Percentiles rank a stretch among this genome's conserved stretches.
phyloP scores from a whole-genome alignment of 2,329 filamentous ascomycete genomes.

The Cytospora chrysosperma region DNA sequence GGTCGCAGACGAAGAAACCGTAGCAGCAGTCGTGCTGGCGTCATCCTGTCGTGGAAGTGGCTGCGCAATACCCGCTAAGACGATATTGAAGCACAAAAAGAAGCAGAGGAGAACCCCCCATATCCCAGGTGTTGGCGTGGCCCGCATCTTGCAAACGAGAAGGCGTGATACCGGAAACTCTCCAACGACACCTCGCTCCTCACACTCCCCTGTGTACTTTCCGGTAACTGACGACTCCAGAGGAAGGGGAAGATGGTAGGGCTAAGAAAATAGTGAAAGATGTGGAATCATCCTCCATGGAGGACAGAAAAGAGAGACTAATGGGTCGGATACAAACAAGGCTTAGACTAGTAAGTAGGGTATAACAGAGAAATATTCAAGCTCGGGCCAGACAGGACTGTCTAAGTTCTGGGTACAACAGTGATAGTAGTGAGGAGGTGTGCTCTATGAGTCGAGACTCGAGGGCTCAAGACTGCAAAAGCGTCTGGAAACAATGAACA shows the following conservation, averaged over 20 bases:
- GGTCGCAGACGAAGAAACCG: background rate
- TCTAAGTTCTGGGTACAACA: background rate
- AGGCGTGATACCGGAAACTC: background rate
- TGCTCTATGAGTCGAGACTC: background rate
- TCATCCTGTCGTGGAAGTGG: constrained; percentile 20
- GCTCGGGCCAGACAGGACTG: constrained; percentile 6
- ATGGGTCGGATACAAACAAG: background rate
- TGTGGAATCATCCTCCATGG: constrained; percentile 14
- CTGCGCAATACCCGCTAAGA: constrained; percentile 16
- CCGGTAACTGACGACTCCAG: background rate
- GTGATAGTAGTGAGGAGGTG: background rate
- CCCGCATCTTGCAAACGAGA: constrained; percentile 13
- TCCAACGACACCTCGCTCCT: background rate
- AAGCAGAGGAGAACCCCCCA: constrained; percentile 14
- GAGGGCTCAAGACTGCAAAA: background rate
- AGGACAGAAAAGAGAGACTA: background rate
- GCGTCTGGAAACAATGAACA: background rate
- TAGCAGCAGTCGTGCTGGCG: background rate
- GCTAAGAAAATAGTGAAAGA: background rate
- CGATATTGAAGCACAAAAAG: constrained; percentile 18
- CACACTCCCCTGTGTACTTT: background rate
- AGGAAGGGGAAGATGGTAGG: background rate
- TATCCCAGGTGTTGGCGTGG: background rate
- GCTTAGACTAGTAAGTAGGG: background rate
- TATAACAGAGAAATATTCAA: background rate